Evolutionary conservation across 768 basidiomycete species (phyloP).

Genomic region (Hebeloma cylindrosporum): DNA sequence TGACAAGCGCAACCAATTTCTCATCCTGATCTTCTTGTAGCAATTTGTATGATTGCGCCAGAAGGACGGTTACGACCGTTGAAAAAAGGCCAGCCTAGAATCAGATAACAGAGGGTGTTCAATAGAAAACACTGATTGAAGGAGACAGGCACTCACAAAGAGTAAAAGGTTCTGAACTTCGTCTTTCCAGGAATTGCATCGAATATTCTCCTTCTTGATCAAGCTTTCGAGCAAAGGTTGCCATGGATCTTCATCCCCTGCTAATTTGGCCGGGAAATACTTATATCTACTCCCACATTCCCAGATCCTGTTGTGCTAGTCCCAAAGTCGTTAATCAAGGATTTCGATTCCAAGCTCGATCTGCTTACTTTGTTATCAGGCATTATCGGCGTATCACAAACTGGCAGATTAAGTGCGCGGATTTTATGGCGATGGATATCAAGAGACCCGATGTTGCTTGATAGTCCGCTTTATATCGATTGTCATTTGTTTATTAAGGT

Average conservation of each 20-base stretch:
- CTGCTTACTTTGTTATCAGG: too few species aligned
- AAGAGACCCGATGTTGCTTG: too few species aligned
- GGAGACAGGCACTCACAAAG: conserved; percentile 18
- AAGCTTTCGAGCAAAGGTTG: conserved; percentile 7
- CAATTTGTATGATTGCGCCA: conserved; percentile 21
- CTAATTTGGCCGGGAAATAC: too few species aligned
- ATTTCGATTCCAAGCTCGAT: too few species aligned
- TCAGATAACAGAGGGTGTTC: background rate
- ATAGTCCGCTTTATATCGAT: too few species aligned
- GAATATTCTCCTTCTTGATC: conserved; percentile 11
- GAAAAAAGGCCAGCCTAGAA: conserved; percentile 26
- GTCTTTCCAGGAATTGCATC: conserved; percentile 21
- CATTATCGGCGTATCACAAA: too few species aligned
- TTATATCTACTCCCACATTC: too few species aligned
- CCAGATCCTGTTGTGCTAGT: too few species aligned
- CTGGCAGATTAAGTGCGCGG: too few species aligned
- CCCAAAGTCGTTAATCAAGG: too few species aligned
- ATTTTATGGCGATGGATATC: too few species aligned
- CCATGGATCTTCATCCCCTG: conserved; percentile 14
- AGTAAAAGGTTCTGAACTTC: conserved; percentile 26
- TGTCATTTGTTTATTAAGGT: too few species aligned
- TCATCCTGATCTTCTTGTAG: conserved; percentile 19
- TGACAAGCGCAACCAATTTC: conserved; percentile 3
- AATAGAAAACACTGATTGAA: background rate
- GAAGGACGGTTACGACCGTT: conserved; percentile 22